phyloP scores from a whole-genome alignment of 2,329 filamentous ascomycete species.

The Amylocarpus encephaloides region DNA sequence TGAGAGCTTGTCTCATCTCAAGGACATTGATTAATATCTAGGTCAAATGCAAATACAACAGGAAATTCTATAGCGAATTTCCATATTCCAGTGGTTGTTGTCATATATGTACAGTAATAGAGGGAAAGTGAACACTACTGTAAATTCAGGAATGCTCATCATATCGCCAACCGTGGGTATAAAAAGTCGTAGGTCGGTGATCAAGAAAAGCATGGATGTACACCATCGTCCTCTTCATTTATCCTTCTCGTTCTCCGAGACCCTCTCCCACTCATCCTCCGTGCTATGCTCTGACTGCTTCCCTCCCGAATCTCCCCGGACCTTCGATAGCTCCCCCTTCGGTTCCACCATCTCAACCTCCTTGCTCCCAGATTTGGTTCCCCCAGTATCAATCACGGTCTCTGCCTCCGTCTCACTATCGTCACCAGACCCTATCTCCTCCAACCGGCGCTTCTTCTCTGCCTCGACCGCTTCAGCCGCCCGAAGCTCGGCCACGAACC shows the following conservation, averaged over 20 bases:
- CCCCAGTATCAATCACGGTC: slow-evolving; percentile 42
- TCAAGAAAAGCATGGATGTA: not conserved
- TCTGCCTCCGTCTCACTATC: slow-evolving; percentile 42
- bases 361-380: slow-evolving; percentile 22
- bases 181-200: not conserved
- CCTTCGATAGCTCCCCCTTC: slow-evolving; percentile 26
- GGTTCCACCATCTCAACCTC: slow-evolving; percentile 24
- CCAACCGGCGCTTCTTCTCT: slow-evolving; percentile 30
- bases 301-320: slow-evolving; percentile 30
- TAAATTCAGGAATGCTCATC: not conserved
- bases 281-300: slow-evolving; percentile 62
- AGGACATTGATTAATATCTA: not conserved
- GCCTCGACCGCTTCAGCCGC: slow-evolving; percentile 41
- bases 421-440: slow-evolving; percentile 21
- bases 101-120: too few relatives aligned
- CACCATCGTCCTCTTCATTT: slow-evolving; percentile 34
- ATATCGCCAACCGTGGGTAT: not conserved
- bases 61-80: too few relatives aligned
- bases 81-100: too few relatives aligned
- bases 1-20: not conserved
- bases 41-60: not conserved
- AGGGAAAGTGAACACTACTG: too few relatives aligned
- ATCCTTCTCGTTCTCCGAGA: slow-evolving; percentile 65
- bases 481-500: slow-evolving; percentile 72
- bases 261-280: slow-evolving; percentile 97